Evolutionary conservation across 176 grass and related monocot species (phyloP).

Genomic region (Alloteropsis semialata): DNA sequence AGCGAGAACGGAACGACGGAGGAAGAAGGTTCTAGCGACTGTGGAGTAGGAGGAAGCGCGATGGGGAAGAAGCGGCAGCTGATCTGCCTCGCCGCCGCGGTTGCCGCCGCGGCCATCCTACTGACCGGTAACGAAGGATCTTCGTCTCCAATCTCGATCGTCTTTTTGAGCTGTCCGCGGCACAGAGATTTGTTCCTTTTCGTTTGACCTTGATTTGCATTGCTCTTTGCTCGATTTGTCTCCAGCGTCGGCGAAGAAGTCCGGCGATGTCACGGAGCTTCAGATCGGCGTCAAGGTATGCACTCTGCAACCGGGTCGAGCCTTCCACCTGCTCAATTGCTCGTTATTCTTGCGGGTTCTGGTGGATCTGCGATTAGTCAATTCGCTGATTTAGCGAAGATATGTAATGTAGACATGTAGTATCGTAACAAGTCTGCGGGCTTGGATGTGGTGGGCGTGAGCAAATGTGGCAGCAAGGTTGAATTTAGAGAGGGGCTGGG

Average conservation of each 20-base stretch:
- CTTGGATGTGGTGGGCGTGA: background rate
- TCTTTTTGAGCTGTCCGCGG: background rate
- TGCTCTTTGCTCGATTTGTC: slow-evolving; percentile 8
- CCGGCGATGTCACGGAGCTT: slow-evolving; percentile 67
- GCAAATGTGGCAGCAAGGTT: background rate
- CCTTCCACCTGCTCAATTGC: background rate
- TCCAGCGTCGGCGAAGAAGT: slow-evolving; percentile 82
- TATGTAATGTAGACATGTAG: background rate
- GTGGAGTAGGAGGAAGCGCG: background rate
- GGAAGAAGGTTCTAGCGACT: background rate
- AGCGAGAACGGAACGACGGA: background rate
- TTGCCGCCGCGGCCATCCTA: slow-evolving; percentile 33
- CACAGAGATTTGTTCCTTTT: background rate
- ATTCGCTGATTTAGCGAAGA: background rate
- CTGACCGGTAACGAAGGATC: slow-evolving; percentile 40
- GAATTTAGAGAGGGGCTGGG: background rate
- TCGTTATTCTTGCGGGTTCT: background rate
- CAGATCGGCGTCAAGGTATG: slow-evolving; percentile 91
- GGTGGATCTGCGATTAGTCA: slow-evolving; percentile 15
- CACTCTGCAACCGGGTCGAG: background rate
- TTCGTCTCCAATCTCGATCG: background rate
- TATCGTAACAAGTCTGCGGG: background rate
- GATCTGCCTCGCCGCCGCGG: slow-evolving; percentile 36
- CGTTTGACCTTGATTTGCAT: background rate
- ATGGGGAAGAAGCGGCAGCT: slow-evolving; percentile 43